Base-by-base conservation (phyloP, 208 protist species). In the Sergeia podlipaevii region DNA sequence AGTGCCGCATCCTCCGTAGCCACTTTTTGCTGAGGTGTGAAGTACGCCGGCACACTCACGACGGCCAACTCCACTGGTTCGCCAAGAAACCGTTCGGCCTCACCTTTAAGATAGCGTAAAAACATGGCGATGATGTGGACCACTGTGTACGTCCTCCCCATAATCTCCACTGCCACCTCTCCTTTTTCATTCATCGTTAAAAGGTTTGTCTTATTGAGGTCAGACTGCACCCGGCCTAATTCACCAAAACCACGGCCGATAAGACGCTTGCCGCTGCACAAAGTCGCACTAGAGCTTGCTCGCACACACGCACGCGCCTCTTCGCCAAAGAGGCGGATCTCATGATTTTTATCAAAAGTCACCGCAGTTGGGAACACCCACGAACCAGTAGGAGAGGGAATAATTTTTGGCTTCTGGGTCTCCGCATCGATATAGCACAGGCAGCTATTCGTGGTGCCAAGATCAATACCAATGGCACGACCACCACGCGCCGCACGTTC, bases 371-470 rank as follows among this genome's bases (percentile, higher is more conserved):
- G 89, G 53, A 86, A 96, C 24, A 96, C 89, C 89, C 89, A 96
- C 43, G 89, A 96, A 6, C 89, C 89, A 3, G 89, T 91, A 28
- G 89, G 89, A 0, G 89, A 93, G 2, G 90, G 90, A 45, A 96
- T 94, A 44, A 96, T 92, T 53, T 90, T 91, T 15, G 90, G 90
- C 48, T 72, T 74, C 27, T 66, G 70, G 0, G 85, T 89, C 17
- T 29, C 65, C 0, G 65, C 46, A 48, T 96, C 87, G 53, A 96
- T 83, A 62, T 95, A 96, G 38, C 80, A 91, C 18, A 98, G 93
- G 75, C 96, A 98, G 71, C 91, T 98, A 74, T 99, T 98, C 11
- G 97, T 99, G 4, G 97, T 99, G 50, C 97, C 97, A n/a, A 99
- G 75, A 77, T 99, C 97, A 57, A 99, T 98, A 55, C 97, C 97